Base-by-base conservation (phyloP, 2,329 filamentous ascomycete genomes). In the Trichophyton simii region DNA sequence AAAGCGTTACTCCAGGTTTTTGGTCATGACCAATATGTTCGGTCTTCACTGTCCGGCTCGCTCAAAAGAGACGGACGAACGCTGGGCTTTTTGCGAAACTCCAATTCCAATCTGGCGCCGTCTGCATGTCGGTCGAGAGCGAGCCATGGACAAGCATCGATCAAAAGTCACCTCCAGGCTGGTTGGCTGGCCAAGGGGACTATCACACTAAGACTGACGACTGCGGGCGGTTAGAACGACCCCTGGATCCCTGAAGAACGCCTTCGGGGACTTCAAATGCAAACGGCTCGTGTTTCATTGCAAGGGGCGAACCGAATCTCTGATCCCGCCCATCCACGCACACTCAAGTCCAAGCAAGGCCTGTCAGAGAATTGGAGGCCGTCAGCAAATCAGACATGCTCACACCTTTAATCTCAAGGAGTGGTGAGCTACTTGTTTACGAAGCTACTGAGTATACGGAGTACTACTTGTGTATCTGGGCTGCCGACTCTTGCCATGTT, bases 251-350 rank as follows among this genome's bases (percentile, higher is more conserved):
- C 25, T 55, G 52, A 55, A 55, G 28, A n/a, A 28, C 13, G 11
- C n/a, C 25, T 44, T n/a, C 15, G 15, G 52, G 15, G n/a, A 55
- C 5, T 54, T 15, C 13, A 36, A 38, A 25, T 15, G 20, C 52
- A 34, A 55, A 55, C 52, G 52, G 52, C 52, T 55, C 52, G 52
- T 55, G 52, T 55, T 55, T 55, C 52, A 55, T 55, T 36, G 46
- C 46, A 52, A 52, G 46, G 46, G 46, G 46, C 13, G 22, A 28
- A 5, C 46, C n/a, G 22, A 28, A 22, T 52, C 20, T 28, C 46
- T 52, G 46, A 9, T 15, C 22, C 46, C 46, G 18, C 38, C 5
- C 38, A 6, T 20, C 13, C 41, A n/a, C 41, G 18, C 41, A 28
- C 20, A 25, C 46, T 13, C 20, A 15, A 2, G n/a, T 5, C 13